phyloP scores from a whole-genome alignment of 2,329 filamentous ascomycete species.

The Nakataea oryzae region DNA sequence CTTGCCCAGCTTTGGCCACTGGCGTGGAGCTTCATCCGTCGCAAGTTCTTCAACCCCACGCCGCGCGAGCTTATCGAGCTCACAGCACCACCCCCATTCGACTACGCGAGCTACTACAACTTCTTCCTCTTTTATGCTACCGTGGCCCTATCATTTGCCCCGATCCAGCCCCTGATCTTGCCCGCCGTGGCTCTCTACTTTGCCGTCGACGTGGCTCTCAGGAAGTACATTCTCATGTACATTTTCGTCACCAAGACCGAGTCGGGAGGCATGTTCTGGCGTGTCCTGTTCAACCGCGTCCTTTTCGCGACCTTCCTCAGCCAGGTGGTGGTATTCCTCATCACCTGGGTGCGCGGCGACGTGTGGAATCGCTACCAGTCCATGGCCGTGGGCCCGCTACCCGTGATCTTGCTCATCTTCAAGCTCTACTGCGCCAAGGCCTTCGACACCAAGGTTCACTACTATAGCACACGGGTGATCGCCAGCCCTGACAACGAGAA shows the following conservation, averaged over 20 bases:
- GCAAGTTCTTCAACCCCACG: constrained; percentile 78
- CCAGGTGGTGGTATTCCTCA: constrained; percentile 67
- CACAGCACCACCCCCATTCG: constrained; percentile 84
- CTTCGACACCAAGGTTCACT: constrained; percentile 75
- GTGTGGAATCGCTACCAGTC: constrained; percentile 46
- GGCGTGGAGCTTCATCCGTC: constrained; percentile 72
- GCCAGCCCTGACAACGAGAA: constrained; percentile 32
- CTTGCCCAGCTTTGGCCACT: constrained; percentile 81
- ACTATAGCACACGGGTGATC: constrained; percentile 59
- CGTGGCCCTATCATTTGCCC: constrained; percentile 74
- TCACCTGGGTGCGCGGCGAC: constrained; percentile 61
- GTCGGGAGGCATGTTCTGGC: constrained; percentile 88
- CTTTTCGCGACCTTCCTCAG: constrained; percentile 71
- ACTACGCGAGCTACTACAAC: constrained; percentile 96
- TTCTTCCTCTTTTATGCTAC: constrained; percentile 95
- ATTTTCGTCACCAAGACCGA: constrained; percentile 96
- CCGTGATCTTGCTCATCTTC: constrained; percentile 70
- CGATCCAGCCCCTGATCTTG: constrained; percentile 78
- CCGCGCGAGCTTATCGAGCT: constrained; percentile 86
- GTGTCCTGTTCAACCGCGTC: constrained; percentile 77
- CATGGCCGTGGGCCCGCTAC: constrained; percentile 60
- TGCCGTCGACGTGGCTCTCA: constrained; percentile 72
- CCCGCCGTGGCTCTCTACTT: constrained; percentile 87
- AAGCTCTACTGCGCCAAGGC: constrained; percentile 70
- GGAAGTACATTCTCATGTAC: constrained; percentile 92